Evolutionary conservation across 345 rosid species (phyloP).

Genomic region (Populus davidiana): DNA sequence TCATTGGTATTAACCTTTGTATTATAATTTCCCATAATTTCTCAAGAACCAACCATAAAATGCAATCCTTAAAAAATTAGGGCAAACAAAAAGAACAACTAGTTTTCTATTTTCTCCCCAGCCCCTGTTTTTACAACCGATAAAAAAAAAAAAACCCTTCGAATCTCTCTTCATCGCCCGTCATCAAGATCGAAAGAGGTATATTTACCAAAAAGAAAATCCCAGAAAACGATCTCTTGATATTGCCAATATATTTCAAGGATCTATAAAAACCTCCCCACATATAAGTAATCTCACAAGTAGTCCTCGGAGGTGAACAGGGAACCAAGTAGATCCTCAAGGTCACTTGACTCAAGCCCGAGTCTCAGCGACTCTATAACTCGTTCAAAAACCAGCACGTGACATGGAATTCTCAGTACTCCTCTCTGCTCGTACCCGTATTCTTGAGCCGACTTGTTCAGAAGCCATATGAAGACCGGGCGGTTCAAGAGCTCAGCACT

Average conservation of each 20-base stretch:
- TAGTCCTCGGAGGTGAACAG: neutral
- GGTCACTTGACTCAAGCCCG: conserved; percentile 54
- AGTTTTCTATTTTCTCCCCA: neutral
- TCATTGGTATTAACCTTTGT: neutral
- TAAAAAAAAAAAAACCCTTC: neutral
- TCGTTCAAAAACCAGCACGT: conserved; percentile 74
- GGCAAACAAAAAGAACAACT: neutral
- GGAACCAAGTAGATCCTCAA: conserved; percentile 38
- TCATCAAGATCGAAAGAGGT: neutral
- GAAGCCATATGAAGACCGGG: conserved; percentile 66
- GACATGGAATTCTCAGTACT: conserved; percentile 83
- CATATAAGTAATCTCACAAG: neutral
- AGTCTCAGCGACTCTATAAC: conserved; percentile 80
- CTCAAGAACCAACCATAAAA: neutral
- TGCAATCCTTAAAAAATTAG: no score
- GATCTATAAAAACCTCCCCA: neutral
- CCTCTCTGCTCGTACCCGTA: conserved; percentile 96
- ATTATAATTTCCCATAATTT: neutral
- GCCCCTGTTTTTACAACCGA: conserved; percentile 12
- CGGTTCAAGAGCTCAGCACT: conserved; percentile 85
- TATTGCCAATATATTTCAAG: neutral
- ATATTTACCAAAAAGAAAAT: neutral
- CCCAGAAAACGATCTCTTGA: neutral
- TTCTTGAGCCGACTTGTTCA: conserved; percentile 83
- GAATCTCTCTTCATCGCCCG: no score